Conservation (phyloP, 176 grass and related monocot species). For the Aegilops sharonensis region DNA sequence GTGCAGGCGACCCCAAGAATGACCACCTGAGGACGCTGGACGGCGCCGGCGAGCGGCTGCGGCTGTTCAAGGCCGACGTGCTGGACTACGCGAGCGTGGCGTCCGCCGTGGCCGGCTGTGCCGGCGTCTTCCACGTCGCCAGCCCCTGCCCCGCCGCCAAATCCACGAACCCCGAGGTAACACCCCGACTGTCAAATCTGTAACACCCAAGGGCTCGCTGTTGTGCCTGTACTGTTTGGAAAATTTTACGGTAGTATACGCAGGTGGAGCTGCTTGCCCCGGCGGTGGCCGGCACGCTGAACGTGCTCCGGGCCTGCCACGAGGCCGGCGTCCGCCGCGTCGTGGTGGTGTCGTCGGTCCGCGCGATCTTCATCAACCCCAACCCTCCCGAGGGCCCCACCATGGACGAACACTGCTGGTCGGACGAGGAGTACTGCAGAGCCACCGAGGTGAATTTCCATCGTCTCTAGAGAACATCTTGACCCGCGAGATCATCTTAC, state of each 20-base stretch:
- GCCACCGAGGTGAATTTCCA: conserved; percentile 37
- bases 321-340: conserved; percentile 52
- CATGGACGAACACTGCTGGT: conserved; percentile 66
- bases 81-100: conserved; percentile 45
- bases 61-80: conserved; percentile 60
- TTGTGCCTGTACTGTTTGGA: no score
- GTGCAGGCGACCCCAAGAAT: conserved; percentile 61
- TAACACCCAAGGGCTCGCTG: no score
- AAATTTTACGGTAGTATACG: not conserved
- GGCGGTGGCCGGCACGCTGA: conserved; percentile 60
- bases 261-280: conserved; percentile 59
- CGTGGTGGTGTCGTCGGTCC: conserved; percentile 63
- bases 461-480: not conserved
- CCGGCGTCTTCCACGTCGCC: conserved; percentile 65
- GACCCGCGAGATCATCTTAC: not conserved
- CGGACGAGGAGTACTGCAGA: conserved; percentile 58
- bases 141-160: not conserved
- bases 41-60: conserved; percentile 48
- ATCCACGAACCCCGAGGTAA: not conserved
- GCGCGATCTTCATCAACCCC: conserved; percentile 44
- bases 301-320: conserved; percentile 58
- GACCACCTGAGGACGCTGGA: conserved; percentile 53
- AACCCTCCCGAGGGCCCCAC: conserved; percentile 32
- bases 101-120: conserved; percentile 53
- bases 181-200: not conserved